phyloP scores from a whole-genome alignment of 768 basidiomycete genomes.

The Russula griseocarnosa region DNA sequence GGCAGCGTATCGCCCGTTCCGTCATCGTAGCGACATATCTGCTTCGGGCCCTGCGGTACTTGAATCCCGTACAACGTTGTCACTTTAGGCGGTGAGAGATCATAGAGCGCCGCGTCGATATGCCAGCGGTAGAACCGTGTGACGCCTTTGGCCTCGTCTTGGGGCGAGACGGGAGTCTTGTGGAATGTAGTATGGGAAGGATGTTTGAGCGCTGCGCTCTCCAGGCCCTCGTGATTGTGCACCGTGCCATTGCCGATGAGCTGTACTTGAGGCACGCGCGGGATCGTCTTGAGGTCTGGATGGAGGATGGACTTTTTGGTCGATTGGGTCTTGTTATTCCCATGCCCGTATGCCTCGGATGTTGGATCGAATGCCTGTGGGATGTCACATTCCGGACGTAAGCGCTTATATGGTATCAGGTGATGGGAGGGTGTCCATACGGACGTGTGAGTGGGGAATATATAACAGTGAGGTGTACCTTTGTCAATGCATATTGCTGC shows the following conservation, averaged over 20 bases:
- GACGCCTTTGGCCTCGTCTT: slow-evolving; percentile 64
- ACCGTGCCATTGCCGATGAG: slow-evolving; percentile 84
- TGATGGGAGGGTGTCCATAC: background rate
- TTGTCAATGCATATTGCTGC: slow-evolving; percentile 80
- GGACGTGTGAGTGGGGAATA: background rate
- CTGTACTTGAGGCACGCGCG: slow-evolving; percentile 81
- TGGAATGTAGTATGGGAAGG: slow-evolving; percentile 82
- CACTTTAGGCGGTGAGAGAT: slow-evolving; percentile 70
- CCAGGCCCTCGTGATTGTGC: slow-evolving; percentile 72
- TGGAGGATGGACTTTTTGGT: slow-evolving; percentile 79
- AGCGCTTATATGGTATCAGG: slow-evolving; percentile 5
- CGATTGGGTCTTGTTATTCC: slow-evolving; percentile 78
- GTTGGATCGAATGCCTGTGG: slow-evolving; percentile 70
- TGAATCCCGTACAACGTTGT: slow-evolving; percentile 76
- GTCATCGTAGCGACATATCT: slow-evolving; percentile 75
- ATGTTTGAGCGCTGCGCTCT: slow-evolving; percentile 70
- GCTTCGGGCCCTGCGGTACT: slow-evolving; percentile 60
- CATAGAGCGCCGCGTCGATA: slow-evolving; percentile 81
- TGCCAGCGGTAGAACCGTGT: slow-evolving; percentile 90
- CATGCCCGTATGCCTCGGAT: slow-evolving; percentile 71
- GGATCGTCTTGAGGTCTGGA: slow-evolving; percentile 85
- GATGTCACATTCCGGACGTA: background rate
- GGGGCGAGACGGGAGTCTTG: slow-evolving; percentile 62
- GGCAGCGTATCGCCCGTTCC: slow-evolving; percentile 74
- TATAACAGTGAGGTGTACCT: slow-evolving; percentile 46